phyloP scores from a whole-genome alignment of 805 yeast species.

The Metschnikowia similis region DNA sequence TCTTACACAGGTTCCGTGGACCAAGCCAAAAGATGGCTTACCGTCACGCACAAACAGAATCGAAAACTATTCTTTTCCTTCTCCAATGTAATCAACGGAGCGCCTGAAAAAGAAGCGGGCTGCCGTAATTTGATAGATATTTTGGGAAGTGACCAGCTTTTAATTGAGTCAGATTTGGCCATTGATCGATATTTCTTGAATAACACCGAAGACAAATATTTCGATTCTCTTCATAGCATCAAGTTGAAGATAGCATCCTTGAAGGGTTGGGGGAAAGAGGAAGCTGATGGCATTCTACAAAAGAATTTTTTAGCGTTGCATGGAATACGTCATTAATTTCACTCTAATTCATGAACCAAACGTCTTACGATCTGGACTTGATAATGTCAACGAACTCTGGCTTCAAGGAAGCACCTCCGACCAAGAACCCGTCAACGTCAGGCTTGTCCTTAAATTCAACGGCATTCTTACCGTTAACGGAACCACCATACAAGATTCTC shows the following conservation, averaged over 20 bases:
- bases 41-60: slow-evolving; percentile 22
- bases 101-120: slow-evolving; percentile 22
- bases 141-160: slow-evolving; percentile 22
- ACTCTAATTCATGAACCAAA: neutral
- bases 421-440: slow-evolving; percentile 97
- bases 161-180: slow-evolving; percentile 35
- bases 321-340: neutral
- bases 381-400: slow-evolving; percentile 96
- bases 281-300: neutral
- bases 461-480: slow-evolving; percentile 94
- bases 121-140: slow-evolving; percentile 17
- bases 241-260: neutral
- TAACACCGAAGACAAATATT: slow-evolving; percentile 4
- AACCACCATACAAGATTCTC: slow-evolving; percentile 98
- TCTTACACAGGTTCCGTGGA: slow-evolving; percentile 84
- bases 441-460: slow-evolving; percentile 82
- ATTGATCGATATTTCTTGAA: slow-evolving; percentile 22
- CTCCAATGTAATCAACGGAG: slow-evolving; percentile 48
- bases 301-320: neutral
- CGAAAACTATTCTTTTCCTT: slow-evolving; percentile 46
- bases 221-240: slow-evolving; percentile 6
- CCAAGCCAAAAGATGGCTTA: slow-evolving; percentile 50
- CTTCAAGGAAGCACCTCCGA: slow-evolving; percentile 98
- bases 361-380: slow-evolving; percentile 73
- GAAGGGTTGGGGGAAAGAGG: neutral